Evolutionary conservation across 352 stramenopile species (phyloP), one percentile per base, ranked within the genome.

Genomic region (Globisporangium paddicum): DNA sequence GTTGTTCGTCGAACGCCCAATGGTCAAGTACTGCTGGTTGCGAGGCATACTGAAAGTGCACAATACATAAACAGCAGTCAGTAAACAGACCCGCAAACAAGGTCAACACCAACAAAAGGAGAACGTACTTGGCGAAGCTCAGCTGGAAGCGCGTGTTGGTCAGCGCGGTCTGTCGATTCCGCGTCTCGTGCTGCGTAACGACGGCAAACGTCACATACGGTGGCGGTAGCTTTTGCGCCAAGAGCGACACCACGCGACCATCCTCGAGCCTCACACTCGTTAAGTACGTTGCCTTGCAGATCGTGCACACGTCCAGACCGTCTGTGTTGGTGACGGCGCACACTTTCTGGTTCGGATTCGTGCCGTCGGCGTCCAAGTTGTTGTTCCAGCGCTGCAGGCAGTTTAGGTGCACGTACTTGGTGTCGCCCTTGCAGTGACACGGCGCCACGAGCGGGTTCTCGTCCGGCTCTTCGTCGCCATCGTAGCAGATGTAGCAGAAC

Each of bases 401-500:
- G 56, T 96, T 82, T n/a, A 97, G 62, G 44, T 97, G 90, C 9
- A 97, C 84, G 62, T 96, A 97, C 67, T 95, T 92, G 34, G 90
- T 97, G 71, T 96, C 90, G 25, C 90, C 89, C 58, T 96, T 96
- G 68, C 90, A 97, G 51, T 95, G 74, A 62, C 90, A 97, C 5
- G 90, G 90, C 11, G 90, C 87, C 9, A 97, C 87, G 4, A 97
- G 75, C 38, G 88, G 89, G 64, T 97, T 96, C 44, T 80, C 75
- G 0, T 89, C 72, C 2, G 81, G 69, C 37, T 96, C 82, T 60
- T 96, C 86, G 44, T 96, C 89, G 47, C 77, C 84, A 58, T 97
- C 90, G 69, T 96, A 96, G 69, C 90, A 97, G 81, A 97, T 97
- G 72, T 97, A 97, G 68, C 90, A 97, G 61, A 93, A 90, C 21